Evolutionary conservation across 2,329 filamentous ascomycete species (phyloP).

Genomic region (Fusarium sp.): DNA sequence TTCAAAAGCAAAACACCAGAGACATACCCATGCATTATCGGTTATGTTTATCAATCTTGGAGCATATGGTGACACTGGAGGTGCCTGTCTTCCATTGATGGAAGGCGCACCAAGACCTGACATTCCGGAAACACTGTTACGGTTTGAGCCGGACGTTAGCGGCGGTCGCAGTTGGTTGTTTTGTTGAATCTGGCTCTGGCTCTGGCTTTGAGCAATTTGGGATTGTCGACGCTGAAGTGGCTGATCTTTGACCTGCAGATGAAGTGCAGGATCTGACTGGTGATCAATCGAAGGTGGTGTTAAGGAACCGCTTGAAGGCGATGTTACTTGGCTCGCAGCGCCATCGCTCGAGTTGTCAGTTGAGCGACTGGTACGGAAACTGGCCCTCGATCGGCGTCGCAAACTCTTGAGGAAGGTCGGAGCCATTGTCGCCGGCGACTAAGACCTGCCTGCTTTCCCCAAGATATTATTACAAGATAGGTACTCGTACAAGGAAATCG

Average conservation of each 20-base stretch:
- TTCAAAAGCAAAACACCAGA: constrained; percentile 33
- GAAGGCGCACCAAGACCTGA: constrained; percentile 69
- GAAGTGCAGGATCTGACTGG: constrained; percentile 72
- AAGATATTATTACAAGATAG: constrained; percentile 14
- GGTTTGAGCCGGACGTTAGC: constrained; percentile 61
- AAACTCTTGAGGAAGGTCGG: constrained; percentile 78
- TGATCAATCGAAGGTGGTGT: constrained; percentile 81
- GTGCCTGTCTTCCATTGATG: constrained; percentile 65
- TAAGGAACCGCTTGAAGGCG: constrained; percentile 75
- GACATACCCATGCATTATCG: constrained; percentile 85
- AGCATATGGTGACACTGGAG: constrained; percentile 81
- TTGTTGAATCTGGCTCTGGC: constrained; percentile 39
- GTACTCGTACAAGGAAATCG: constrained; percentile 17
- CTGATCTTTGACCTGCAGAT: constrained; percentile 69
- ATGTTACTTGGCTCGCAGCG: constrained; percentile 67
- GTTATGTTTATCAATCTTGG: constrained; percentile 82
- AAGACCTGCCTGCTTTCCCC: constrained; percentile 27
- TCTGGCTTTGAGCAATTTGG: constrained; percentile 36
- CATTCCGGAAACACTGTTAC: constrained; percentile 75
- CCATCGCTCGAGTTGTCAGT: constrained; percentile 73
- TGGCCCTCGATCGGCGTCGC: constrained; percentile 80
- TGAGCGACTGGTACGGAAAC: constrained; percentile 75
- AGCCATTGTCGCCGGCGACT: constrained; percentile 60
- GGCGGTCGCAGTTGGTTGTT: constrained; percentile 53
- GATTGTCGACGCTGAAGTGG: constrained; percentile 36